Evolutionary conservation across 768 basidiomycete genomes (phyloP).

Genomic region (Termitomyces titanicus): DNA sequence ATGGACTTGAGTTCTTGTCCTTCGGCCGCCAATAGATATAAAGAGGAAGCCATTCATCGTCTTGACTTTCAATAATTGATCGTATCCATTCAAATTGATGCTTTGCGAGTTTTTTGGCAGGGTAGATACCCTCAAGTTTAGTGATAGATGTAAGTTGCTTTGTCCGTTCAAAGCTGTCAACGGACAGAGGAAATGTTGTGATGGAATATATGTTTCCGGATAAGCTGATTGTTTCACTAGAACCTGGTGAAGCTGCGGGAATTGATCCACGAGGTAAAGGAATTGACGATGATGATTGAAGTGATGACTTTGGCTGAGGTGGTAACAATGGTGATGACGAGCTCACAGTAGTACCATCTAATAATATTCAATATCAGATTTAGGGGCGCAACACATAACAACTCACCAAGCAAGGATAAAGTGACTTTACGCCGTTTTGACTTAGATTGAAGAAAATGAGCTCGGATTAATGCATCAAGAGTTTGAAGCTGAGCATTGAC

Average conservation of each 20-base stretch:
- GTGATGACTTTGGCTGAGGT: no score
- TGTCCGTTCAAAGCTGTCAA: not conserved
- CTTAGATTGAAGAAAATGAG: not conserved
- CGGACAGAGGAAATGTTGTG: constrained; percentile 1
- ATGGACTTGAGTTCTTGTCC: not conserved
- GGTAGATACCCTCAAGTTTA: not conserved
- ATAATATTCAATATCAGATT: no score
- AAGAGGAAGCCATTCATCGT: not conserved
- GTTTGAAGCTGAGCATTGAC: not conserved
- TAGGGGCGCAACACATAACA: not conserved
- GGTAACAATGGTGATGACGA: no score
- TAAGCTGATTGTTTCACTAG: not conserved
- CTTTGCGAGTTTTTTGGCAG: not conserved
- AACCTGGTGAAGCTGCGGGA: not conserved
- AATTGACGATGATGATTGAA: not conserved
- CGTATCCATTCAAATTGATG: constrained; percentile 21
- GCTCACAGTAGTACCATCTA: not conserved
- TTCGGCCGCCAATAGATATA: not conserved
- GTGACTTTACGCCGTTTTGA: not conserved
- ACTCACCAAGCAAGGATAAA: not conserved
- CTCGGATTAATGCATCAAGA: not conserved
- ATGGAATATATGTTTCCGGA: not conserved
- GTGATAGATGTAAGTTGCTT: constrained; percentile 1
- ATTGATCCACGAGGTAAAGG: not conserved
- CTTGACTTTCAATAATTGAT: constrained; percentile 2